Evolutionary conservation across 176 grass and related monocot species (phyloP), one percentile per base, ranked within the genome.

Genomic region (Aegilops sharonensis): DNA sequence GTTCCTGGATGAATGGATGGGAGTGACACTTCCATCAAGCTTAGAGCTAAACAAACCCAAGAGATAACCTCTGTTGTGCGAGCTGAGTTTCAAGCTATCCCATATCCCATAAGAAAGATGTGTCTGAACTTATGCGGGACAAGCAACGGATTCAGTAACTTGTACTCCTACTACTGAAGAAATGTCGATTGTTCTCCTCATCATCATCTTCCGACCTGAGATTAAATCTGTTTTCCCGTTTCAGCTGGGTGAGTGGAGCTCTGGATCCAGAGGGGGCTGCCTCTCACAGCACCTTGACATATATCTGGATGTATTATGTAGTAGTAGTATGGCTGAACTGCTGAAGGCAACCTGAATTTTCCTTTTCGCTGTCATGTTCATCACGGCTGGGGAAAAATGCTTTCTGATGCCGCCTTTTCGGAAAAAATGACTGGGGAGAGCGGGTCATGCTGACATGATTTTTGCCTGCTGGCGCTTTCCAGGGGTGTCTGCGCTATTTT

Each of bases 201-300:
- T 84, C 69, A 62, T 57, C 68, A 75, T 45, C 85, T 75, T 35
- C 34, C 5, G 60, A 80, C 77, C 70, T 70, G 11, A 61, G 4
- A 47, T 88, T 88, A 40, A 71, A 32, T 78, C 9, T 13, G 42
- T 15, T 63, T 32, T 75, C 24, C 34, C 75, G 66, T 90, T 83
- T 92, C 86, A 99, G 97, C 63, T 99, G 97, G 94, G 97, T 92
- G 82, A 99, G 97, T 88, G 97, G 97, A 84, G 94, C 92, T 56
- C 90, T 99, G 56, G 90, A 96, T 94, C 97, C 94, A 69, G 92
- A 94, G 73, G 89, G 92, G 5, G 78, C 88, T 79, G 84, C 87
- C 61, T 82, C 80, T 3, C 78, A 84, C 80, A 91, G 91, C 34
- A 84, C 84, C 30, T 84, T 89, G 78, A 89, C 94, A 86, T 99